phyloP scores from a whole-genome alignment of 208 protist genomes.

The Trypanosoma avium region DNA sequence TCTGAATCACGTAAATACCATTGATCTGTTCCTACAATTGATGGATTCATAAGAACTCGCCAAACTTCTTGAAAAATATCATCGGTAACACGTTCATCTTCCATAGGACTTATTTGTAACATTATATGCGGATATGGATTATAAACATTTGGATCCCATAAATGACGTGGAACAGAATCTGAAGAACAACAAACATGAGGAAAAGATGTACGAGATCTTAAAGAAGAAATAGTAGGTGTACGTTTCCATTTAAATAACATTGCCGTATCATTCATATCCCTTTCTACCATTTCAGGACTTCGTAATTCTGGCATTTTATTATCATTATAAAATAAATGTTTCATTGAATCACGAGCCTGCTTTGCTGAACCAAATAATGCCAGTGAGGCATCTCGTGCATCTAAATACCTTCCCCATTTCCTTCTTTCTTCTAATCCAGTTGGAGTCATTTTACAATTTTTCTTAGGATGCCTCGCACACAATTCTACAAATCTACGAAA shows the following conservation, averaged over 20 bases:
- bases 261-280: slow-evolving; percentile 61
- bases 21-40: slow-evolving; percentile 49
- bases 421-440: slow-evolving; percentile 66
- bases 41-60: slow-evolving; percentile 64
- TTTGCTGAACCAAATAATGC: slow-evolving; percentile 80
- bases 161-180: slow-evolving; percentile 55
- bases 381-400: slow-evolving; percentile 85
- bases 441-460: slow-evolving; percentile 75
- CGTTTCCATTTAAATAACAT: slow-evolving; percentile 42
- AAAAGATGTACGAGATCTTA: slow-evolving; percentile 53
- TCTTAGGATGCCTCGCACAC: slow-evolving; percentile 67
- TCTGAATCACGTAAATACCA: slow-evolving; percentile 87
- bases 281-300: slow-evolving; percentile 53
- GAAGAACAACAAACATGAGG: slow-evolving; percentile 58
- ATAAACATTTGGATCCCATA: slow-evolving; percentile 77
- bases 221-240: slow-evolving; percentile 26
- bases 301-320: slow-evolving; percentile 70
- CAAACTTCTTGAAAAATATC: slow-evolving; percentile 86
- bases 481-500: slow-evolving; percentile 68
- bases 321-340: slow-evolving; percentile 85
- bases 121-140: slow-evolving; percentile 81
- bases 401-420: slow-evolving; percentile 80
- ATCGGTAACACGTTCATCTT: slow-evolving; percentile 29
- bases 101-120: slow-evolving; percentile 34
- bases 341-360: slow-evolving; percentile 84